Conservation (phyloP, 148 eudicot genomes). For the Vaccinium myrtillus region DNA sequence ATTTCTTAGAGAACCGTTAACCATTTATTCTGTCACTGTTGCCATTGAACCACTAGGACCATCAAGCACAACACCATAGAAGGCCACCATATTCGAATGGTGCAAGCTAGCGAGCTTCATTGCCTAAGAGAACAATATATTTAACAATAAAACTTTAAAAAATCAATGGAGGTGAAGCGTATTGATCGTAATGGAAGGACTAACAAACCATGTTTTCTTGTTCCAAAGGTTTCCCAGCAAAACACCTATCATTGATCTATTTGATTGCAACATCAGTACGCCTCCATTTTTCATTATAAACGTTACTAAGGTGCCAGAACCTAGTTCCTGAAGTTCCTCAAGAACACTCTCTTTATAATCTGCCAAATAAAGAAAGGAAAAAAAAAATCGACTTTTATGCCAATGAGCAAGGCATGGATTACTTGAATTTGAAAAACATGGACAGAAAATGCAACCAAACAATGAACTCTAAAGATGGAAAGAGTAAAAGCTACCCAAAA, state of each 20-base stretch:
- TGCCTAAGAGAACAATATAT: constrained; percentile 39
- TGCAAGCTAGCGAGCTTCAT: constrained; percentile 84
- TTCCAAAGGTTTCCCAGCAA: constrained; percentile 85
- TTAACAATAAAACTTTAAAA: background rate
- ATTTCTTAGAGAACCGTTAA: constrained; percentile 89
- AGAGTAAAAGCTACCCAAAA: background rate
- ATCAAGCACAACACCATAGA: constrained; percentile 93
- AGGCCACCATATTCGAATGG: constrained; percentile 95
- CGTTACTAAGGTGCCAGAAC: constrained; percentile 98
- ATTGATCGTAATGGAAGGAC: background rate
- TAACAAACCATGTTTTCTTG: constrained; percentile 76
- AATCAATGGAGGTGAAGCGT: background rate
- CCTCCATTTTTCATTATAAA: constrained; percentile 97
- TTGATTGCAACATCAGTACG: constrained; percentile 97
- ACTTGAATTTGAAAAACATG: constrained; percentile 38
- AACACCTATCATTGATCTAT: constrained; percentile 84
- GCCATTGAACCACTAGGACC: constrained; percentile 94
- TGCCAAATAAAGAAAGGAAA: constrained; percentile 19
- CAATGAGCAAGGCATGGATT: background rate
- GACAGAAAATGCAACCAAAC: constrained; percentile 14
- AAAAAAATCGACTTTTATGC: background rate
- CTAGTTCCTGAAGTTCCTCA: constrained; percentile 90
- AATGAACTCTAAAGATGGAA: background rate
- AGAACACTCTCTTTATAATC: constrained; percentile 88
- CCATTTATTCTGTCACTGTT: constrained; percentile 98